Evolutionary conservation across 1,284 basidiomycete species (phyloP), one percentile per base, ranked within the genome.

Genomic region (Entoloma clypeatum): DNA sequence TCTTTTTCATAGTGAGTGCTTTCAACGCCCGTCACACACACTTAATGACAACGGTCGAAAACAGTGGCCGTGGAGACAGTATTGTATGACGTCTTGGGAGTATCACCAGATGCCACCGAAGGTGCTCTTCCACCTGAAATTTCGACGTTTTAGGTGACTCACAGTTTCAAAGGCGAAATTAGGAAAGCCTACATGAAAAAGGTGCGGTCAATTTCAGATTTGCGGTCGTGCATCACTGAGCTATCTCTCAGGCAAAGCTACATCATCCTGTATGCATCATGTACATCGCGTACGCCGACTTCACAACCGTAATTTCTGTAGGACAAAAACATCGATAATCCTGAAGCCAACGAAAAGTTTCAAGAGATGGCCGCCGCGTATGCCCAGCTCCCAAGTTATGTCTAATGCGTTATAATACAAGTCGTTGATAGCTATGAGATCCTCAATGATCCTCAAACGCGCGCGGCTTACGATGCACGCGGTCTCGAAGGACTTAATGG

Each of bases 171-270:
- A 88, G 87, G 69, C 50, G 90, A 95, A 52, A 90, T 96, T 58
- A 94, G 93, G 67, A 89, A 87, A 59, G 92, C 92, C 5, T 96
- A 96, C 61, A 83, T 86, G 60, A 86, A 79, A 69, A 92, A 92
- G 81, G 89, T 86, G 56, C 43, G 21, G 5, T 13, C 13, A 27
- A 25, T 11, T 27, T 3, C 24, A 22, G 41, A 41, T 43, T 26
- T 29, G 41, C 53, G 53, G 38, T 39, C 7, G 35, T 17, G 39
- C 39, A 47, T 47, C 54, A 38, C 50, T 59, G 56, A 65, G 29
- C 63, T 39, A 14, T 53, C 42, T 49, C 45, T 10, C 51, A 92
- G 88, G 92, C 91, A 33, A 87, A 86, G 65, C 80, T 90, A 64
- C 87, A 92, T 57, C 91, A 94, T 63, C 91, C 91, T 28, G 91